phyloP scores from a whole-genome alignment of 805 yeast species.

The Saturnispora ahearnii region DNA sequence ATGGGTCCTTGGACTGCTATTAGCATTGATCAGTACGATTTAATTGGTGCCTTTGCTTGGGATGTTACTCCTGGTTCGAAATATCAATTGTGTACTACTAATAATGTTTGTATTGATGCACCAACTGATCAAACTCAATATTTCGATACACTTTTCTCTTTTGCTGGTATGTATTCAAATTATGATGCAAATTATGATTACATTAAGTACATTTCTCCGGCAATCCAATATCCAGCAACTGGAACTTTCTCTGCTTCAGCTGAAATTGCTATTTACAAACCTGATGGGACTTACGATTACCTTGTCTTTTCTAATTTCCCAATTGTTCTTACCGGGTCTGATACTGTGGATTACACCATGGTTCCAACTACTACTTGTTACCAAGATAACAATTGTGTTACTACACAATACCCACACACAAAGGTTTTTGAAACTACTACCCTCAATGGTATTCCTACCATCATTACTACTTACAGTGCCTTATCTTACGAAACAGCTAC shows the following conservation, averaged over 20 bases:
- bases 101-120: conserved; percentile 4
- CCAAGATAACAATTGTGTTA: conserved; percentile 9
- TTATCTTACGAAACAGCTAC: neutral
- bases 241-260: conserved; percentile 7
- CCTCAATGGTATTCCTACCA: neutral
- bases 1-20: conserved; percentile 3
- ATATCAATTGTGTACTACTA: conserved; percentile 6
- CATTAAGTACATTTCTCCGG: conserved; percentile 9
- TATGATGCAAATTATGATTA: conserved; percentile 6
- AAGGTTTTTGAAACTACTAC: neutral
- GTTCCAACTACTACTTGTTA: conserved; percentile 9
- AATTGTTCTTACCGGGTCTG: conserved; percentile 5
- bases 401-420: conserved; percentile 9
- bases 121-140: neutral
- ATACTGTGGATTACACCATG: conserved; percentile 3
- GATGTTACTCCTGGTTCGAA: conserved; percentile 2
- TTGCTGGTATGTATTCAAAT: conserved; percentile 2
- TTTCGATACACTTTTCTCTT: conserved; percentile 10
- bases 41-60: conserved; percentile 6
- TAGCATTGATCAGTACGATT: conserved; percentile 2
- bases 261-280: neutral
- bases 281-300: neutral
- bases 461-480: conserved; percentile 3
- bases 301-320: conserved; percentile 4
- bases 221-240: conserved; percentile 7